These are phyloP conservation scores for Plantago ovata DNA, from an alignment of 257 asterid species.

Conservation along the genomic window DNA sequence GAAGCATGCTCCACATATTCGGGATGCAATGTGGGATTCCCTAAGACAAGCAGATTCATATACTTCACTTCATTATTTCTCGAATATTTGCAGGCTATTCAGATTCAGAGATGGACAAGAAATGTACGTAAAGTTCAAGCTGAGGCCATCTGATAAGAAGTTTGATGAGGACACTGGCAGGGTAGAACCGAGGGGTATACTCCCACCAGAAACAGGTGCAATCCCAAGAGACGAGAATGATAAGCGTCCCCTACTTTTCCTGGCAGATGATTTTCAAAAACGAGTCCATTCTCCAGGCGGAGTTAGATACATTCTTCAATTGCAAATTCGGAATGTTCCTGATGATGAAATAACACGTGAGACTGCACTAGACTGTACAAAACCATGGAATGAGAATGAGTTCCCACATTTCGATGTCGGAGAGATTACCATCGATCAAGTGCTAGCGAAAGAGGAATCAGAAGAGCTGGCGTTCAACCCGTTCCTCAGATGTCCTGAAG, in stretches of 20 bases:
- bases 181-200: conserved; percentile 52
- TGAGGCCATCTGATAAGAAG: conserved; percentile 48
- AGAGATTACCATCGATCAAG: conserved; percentile 36
- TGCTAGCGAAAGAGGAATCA: conserved; percentile 41
- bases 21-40: conserved; percentile 70
- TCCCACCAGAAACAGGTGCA: conserved; percentile 71
- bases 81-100: conserved; percentile 52
- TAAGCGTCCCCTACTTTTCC: conserved; percentile 50
- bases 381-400: conserved; percentile 53
- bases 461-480: conserved; percentile 61
- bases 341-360: conserved; percentile 41
- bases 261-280: conserved; percentile 46
- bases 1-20: conserved; percentile 50
- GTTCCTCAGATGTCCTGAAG: conserved; percentile 37
- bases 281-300: conserved; percentile 35
- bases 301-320: conserved; percentile 47
- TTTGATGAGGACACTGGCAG: conserved; percentile 47
- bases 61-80: conserved; percentile 60
- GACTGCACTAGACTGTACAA: conserved; percentile 49
- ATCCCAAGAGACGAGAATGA: conserved; percentile 59
- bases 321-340: conserved; percentile 45
- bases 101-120: conserved; percentile 46
- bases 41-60: conserved; percentile 47
- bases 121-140: conserved; percentile 58
- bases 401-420: conserved; percentile 50